phyloP scores from a whole-genome alignment of 345 rosid species.

The Eucalyptus camaldulensis region DNA sequence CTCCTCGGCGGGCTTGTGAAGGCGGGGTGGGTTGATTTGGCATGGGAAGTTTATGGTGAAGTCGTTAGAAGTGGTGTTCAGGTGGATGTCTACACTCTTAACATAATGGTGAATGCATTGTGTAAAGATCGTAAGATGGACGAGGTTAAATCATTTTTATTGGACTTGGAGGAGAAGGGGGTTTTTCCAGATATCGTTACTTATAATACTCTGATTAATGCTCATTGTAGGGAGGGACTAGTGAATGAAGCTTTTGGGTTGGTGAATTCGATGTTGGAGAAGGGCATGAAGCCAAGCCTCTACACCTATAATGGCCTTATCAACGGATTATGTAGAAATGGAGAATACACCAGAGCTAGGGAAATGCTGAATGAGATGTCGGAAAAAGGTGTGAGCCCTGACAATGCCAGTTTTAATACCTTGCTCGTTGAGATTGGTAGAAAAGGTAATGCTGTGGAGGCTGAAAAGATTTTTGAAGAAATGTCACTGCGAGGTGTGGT shows the following conservation, averaged over 20 bases:
- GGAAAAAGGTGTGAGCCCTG: slow-evolving; percentile 41
- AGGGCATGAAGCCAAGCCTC: slow-evolving; percentile 56
- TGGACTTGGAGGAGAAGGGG: slow-evolving; percentile 41
- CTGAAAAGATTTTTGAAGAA: slow-evolving; percentile 36
- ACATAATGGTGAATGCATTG: slow-evolving; percentile 83
- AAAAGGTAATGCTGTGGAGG: slow-evolving; percentile 34
- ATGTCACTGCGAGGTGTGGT: slow-evolving; percentile 29
- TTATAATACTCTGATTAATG: slow-evolving; percentile 58
- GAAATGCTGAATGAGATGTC: slow-evolving; percentile 50
- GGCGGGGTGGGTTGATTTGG: slow-evolving; percentile 55
- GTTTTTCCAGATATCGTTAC: slow-evolving; percentile 57
- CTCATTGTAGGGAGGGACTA: slow-evolving; percentile 47
- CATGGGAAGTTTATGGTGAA: slow-evolving; percentile 29
- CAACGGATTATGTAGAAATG: slow-evolving; percentile 51
- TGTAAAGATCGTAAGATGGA: slow-evolving; percentile 60
- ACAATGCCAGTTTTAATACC: slow-evolving; percentile 53
- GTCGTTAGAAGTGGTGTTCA: slow-evolving; percentile 16
- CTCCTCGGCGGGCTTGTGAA: slow-evolving; percentile 66
- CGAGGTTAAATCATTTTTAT: slow-evolving; percentile 23
- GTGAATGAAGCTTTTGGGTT: slow-evolving; percentile 51
- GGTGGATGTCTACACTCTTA: slow-evolving; percentile 35
- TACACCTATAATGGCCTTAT: slow-evolving; percentile 57
- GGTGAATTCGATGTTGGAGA: slow-evolving; percentile 39
- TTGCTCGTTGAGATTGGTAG: slow-evolving; percentile 59
- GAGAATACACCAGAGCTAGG: slow-evolving; percentile 42